Conservation (phyloP, 2,329 filamentous ascomycete species). For the Aspergillus ibericus region DNA sequence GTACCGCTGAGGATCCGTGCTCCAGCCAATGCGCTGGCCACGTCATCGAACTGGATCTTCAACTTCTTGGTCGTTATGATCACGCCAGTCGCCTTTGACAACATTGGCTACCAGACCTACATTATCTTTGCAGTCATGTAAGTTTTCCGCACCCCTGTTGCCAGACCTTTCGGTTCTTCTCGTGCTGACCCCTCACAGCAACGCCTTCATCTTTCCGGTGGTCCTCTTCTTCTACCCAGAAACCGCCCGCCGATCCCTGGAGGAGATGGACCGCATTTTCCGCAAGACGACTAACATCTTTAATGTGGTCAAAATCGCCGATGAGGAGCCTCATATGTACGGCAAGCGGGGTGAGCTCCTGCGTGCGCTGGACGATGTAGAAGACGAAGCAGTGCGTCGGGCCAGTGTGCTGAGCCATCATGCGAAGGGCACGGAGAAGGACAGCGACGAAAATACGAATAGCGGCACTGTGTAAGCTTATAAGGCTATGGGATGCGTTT, state of each 20-base stretch:
- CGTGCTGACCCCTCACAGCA: constrained; percentile 34
- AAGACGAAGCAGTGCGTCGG: constrained; percentile 41
- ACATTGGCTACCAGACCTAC: constrained; percentile 57
- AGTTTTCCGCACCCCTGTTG: constrained; percentile 18
- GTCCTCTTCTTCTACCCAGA: constrained; percentile 64
- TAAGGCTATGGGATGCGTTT: background rate
- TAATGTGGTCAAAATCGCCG: constrained; percentile 51
- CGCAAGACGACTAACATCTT: constrained; percentile 54
- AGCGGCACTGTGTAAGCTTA: constrained; percentile 13
- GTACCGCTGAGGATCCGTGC: constrained; percentile 60
- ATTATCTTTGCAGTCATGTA: constrained; percentile 58
- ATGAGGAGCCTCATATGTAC: constrained; percentile 56
- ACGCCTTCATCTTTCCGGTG: constrained; percentile 56
- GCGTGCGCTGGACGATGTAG: constrained; percentile 51
- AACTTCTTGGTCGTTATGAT: constrained; percentile 69
- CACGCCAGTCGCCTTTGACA: constrained; percentile 60
- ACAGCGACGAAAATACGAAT: constrained; percentile 20
- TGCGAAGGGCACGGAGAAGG: constrained; percentile 15
- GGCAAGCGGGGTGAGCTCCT: constrained; percentile 60
- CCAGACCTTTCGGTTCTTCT: too few species aligned
- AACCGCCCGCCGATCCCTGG: constrained; percentile 60
- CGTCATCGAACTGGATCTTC: constrained; percentile 61
- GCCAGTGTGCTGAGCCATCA: constrained; percentile 28
- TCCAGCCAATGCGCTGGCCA: constrained; percentile 64
- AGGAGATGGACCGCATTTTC: constrained; percentile 71